These are phyloP conservation scores for Talaromyces stipitatus DNA, from an alignment of 495 filamentous ascomycete genomes.

Conservation along the genomic window DNA sequence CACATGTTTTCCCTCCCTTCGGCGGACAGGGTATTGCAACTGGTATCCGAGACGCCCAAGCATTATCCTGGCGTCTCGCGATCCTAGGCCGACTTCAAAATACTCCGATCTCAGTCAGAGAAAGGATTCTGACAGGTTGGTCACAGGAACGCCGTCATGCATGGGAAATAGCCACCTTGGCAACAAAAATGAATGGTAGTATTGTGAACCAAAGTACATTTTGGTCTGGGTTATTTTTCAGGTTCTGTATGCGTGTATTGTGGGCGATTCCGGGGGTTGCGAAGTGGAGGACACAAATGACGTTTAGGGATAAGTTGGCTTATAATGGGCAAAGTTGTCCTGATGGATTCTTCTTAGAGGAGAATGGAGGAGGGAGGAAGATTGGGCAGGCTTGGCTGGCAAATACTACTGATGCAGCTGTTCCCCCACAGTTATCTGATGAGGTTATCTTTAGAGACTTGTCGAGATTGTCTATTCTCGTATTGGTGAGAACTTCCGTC, in stretches of 20 bases:
- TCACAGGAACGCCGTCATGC: conserved; percentile 4
- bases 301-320: neutral
- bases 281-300: neutral
- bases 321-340: neutral
- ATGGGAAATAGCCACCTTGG: conserved; percentile 2
- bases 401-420: neutral
- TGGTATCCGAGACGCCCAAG: conserved; percentile 19
- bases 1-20: conserved; percentile 43
- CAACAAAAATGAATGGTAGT: conserved; percentile 5
- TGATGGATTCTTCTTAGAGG: neutral
- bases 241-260: conserved; percentile 3
- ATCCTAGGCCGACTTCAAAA: conserved; percentile 11
- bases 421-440: neutral
- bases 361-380: neutral
- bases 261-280: neutral
- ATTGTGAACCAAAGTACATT: conserved; percentile 5
- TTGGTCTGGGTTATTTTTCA: neutral
- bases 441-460: neutral
- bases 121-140: conserved; percentile 2
- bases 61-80: conserved; percentile 34
- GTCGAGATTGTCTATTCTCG: neutral
- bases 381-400: neutral
- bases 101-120: neutral
- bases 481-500: neutral
- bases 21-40: conserved; percentile 39